Evolutionary conservation across 768 basidiomycete species (phyloP).

Genomic region (Agrocybe chaxingu): DNA sequence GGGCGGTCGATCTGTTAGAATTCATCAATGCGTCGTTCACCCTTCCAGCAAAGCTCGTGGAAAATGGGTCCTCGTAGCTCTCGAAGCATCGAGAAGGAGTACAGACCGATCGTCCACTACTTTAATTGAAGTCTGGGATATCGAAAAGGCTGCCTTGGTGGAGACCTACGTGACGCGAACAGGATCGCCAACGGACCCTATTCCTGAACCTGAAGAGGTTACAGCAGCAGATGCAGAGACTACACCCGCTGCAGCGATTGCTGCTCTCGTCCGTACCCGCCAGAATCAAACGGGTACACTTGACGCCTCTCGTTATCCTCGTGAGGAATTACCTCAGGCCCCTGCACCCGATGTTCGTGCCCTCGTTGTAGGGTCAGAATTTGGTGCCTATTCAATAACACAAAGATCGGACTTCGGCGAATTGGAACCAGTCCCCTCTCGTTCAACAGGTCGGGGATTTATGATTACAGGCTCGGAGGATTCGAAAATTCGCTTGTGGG

Average conservation of each 20-base stretch:
- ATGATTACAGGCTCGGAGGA: conserved; percentile 91
- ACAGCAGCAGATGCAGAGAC: conserved; percentile 54
- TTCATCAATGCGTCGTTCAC: conserved; percentile 78
- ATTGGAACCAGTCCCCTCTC: conserved; percentile 37
- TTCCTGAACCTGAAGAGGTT: conserved; percentile 52
- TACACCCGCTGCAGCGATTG: conserved; percentile 71
- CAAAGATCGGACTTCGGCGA: conserved; percentile 52
- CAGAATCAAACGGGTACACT: conserved; percentile 29
- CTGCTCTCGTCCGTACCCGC: conserved; percentile 72
- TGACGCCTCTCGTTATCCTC: conserved; percentile 14
- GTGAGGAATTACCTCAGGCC: conserved; percentile 20
- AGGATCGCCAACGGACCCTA: conserved; percentile 41
- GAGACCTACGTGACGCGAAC: conserved; percentile 72
- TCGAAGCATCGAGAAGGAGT: conserved; percentile 50
- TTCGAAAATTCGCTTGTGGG: conserved; percentile 84
- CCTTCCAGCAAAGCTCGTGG: conserved; percentile 79
- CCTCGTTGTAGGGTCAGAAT: conserved; percentile 70
- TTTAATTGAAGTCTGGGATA: conserved; percentile 89
- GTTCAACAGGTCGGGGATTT: conserved; percentile 56
- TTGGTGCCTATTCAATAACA: conserved; percentile 62
- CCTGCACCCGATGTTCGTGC: conserved; percentile 69
- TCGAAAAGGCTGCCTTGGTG: conserved; percentile 75
- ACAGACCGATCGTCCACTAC: conserved; percentile 41
- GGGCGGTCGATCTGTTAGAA: conserved; percentile 48
- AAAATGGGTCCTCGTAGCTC: conserved; percentile 85